phyloP scores from a whole-genome alignment of 2,329 filamentous ascomycete genomes.

The Diplodia sapinea region DNA sequence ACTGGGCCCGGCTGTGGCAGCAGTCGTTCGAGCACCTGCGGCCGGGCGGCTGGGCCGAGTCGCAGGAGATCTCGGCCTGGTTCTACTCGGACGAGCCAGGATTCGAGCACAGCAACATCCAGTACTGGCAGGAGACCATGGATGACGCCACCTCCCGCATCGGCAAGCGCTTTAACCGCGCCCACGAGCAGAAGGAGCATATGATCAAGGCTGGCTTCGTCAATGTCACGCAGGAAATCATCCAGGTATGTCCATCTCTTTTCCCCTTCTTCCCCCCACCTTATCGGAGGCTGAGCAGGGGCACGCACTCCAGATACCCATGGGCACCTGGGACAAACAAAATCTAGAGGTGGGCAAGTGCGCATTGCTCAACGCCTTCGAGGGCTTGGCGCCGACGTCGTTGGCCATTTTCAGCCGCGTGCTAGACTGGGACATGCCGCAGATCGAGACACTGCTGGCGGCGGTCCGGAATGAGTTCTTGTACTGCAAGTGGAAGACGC shows the following conservation, averaged over 20 bases:
- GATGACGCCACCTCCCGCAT: slow-evolving; percentile 26
- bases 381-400: slow-evolving; percentile 46
- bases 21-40: slow-evolving; percentile 26
- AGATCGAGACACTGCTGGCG: slow-evolving; percentile 44
- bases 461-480: slow-evolving; percentile 44
- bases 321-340: slow-evolving; percentile 15
- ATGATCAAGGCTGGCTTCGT: slow-evolving; percentile 42
- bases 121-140: slow-evolving; percentile 1
- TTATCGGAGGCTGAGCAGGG: not conserved
- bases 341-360: slow-evolving; percentile 20
- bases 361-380: slow-evolving; percentile 17
- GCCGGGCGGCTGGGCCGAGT: slow-evolving; percentile 28
- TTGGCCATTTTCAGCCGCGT: slow-evolving; percentile 46
- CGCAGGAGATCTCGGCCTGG: slow-evolving; percentile 25
- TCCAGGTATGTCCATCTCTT: slow-evolving; percentile 38
- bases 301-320: slow-evolving; percentile 1
- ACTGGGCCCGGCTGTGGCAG: slow-evolving; percentile 19
- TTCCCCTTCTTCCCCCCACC: not conserved
- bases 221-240: slow-evolving; percentile 43
- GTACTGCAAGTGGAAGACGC: slow-evolving; percentile 40
- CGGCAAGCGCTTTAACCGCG: slow-evolving; percentile 32
- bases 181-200: slow-evolving; percentile 32
- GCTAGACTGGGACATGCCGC: slow-evolving; percentile 44
- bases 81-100: slow-evolving; percentile 26
- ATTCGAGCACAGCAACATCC: slow-evolving; percentile 15